Evolutionary conservation across 495 filamentous ascomycete genomes (phyloP).

Genomic region (Podospora didyma): DNA sequence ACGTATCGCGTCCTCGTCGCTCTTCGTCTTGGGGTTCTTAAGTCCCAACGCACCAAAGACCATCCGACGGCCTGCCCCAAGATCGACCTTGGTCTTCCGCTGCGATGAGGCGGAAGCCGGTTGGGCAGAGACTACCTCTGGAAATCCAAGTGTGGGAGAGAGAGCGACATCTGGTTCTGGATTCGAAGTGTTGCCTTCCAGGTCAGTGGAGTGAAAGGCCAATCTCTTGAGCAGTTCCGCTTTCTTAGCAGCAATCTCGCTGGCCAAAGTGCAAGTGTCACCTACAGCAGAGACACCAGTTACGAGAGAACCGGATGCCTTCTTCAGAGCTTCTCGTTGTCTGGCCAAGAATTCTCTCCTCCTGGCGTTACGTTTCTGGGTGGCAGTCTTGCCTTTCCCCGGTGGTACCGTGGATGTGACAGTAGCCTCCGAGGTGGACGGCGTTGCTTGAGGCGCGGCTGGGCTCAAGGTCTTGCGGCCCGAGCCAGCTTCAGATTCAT

Average conservation of each 20-base stretch:
- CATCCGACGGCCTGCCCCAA: constrained; percentile 61
- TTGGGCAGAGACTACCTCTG: not conserved
- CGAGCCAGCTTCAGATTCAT: not conserved
- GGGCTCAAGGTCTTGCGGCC: not conserved
- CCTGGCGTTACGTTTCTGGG: constrained; percentile 41
- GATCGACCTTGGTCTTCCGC: constrained; percentile 46
- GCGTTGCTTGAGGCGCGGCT: not conserved
- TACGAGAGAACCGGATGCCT: not conserved
- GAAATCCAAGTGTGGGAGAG: not conserved
- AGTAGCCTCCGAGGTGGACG: not conserved
- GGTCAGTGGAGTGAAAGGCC: not conserved
- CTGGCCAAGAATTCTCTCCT: constrained; percentile 26
- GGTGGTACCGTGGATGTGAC: constrained; percentile 16
- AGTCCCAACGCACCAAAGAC: constrained; percentile 73
- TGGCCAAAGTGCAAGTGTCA: not conserved
- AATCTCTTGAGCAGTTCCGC: constrained; percentile 15
- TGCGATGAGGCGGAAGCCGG: constrained; percentile 3
- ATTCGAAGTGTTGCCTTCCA: not conserved
- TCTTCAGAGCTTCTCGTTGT: constrained; percentile 14
- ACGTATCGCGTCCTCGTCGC: constrained; percentile 61
- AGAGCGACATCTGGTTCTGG: not conserved
- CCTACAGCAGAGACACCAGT: not conserved
- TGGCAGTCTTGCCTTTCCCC: constrained; percentile 32
- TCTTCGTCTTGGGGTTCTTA: constrained; percentile 60
- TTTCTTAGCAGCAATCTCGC: constrained; percentile 19